Conservation (phyloP, 805 yeast species). For the Nakazawaea anatomiae region DNA sequence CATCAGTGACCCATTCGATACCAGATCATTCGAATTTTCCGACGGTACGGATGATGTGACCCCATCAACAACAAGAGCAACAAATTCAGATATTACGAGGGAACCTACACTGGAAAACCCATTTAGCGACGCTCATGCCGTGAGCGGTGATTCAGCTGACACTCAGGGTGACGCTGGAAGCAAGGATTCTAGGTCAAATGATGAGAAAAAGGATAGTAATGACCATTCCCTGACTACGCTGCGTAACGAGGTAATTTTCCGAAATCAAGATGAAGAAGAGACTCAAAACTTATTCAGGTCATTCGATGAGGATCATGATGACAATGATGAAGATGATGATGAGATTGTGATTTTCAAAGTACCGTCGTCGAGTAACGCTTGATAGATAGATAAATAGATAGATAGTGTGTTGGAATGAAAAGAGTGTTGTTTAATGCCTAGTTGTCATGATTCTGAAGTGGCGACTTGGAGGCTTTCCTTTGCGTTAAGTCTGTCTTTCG, state of each 20-base stretch:
- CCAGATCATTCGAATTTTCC: conserved; percentile 10
- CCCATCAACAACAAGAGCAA: neutral
- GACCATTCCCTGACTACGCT: neutral
- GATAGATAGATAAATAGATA: neutral
- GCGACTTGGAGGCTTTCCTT: no score
- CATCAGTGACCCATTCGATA: conserved; percentile 4
- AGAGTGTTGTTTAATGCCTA: no score
- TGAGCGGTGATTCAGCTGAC: no score
- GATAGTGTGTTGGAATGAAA: neutral
- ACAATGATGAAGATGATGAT: conserved; percentile 27
- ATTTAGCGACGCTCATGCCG: neutral
- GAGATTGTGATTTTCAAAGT: conserved; percentile 19
- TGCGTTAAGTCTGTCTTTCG: no score
- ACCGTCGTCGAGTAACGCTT: neutral
- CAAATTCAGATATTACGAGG: no score
- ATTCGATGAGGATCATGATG: conserved; percentile 29
- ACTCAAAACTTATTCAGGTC: conserved; percentile 36
- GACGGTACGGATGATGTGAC: neutral
- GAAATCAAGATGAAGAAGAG: conserved; percentile 24
- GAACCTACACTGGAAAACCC: conserved; percentile 13
- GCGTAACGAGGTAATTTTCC: neutral
- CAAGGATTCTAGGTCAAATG: conserved; percentile 1
- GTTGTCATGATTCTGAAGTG: no score
- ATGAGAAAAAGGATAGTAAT: conserved; percentile 14
- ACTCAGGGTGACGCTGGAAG: neutral